These are phyloP conservation scores for Leishmania lainsoni DNA, from an alignment of 208 protist genomes.

Conservation along the genomic window DNA sequence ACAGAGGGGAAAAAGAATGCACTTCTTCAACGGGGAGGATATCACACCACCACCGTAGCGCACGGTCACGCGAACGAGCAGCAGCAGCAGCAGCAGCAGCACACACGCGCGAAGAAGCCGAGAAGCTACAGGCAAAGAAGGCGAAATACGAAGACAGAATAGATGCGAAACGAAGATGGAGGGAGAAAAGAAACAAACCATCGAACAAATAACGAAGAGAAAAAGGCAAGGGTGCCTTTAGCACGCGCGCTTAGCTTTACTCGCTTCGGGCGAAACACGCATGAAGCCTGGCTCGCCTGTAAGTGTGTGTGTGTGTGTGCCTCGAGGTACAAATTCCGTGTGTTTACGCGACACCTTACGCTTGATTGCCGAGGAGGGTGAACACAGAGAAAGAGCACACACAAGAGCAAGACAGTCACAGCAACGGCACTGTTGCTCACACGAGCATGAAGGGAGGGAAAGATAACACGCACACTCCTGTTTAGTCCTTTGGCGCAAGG, in stretches of 20 bases:
- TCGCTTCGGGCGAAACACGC: neutral
- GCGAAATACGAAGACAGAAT: neutral
- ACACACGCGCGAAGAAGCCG: neutral
- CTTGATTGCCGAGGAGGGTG: neutral
- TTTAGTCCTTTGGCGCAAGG: neutral
- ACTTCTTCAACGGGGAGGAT: neutral
- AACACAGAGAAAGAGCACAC: neutral
- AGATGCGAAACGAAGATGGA: neutral
- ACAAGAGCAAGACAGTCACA: neutral
- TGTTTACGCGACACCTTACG: neutral
- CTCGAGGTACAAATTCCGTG: neutral
- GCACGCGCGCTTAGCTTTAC: neutral
- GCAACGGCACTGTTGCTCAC: neutral
- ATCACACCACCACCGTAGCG: neutral
- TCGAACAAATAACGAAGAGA: neutral
- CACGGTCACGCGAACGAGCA: neutral
- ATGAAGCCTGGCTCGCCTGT: neutral
- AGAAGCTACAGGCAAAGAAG: neutral
- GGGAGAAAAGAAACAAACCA: constrained; percentile 1
- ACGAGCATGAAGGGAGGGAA: neutral
- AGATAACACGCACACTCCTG: neutral
- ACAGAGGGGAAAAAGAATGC: neutral
- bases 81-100: neutral
- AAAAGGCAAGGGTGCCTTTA: neutral
- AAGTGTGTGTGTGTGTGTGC: neutral